Evolutionary conservation across 1,139 yeast species (phyloP), one percentile per base, ranked within the genome.

Genomic region (Saccharomyces hybrid): DNA sequence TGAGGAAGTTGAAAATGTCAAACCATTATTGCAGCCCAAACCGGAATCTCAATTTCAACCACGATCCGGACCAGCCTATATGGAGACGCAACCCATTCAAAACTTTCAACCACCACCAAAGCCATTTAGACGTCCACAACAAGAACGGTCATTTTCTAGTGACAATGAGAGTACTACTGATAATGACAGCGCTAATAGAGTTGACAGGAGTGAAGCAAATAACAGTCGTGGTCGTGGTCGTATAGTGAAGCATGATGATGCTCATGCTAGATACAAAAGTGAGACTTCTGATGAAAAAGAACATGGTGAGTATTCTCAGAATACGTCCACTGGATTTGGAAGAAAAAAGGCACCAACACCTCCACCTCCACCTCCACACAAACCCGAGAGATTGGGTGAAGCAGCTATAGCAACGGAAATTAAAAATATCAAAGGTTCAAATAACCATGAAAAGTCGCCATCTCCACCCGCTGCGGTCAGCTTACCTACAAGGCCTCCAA

Each of bases 41-140:
- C 4, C 23, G 4, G 23, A 20, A 3, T 11, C 44, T 8, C 44
- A 4, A 38, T 16, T 16, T 8, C 44, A 38, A 20, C 6, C 44
- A 5, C 44, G 13, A 38, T 16, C 44, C 25, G 7, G 44, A 16
- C 11, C 25, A 38, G 44, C 7, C 2, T 6, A 2, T 6, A 44
- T 47, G 20, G 46, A 28, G 7, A 26, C 51, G 11, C 32, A 27
- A 2, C n/a, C 44, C 6, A 38, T 38, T 20, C 4, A 57, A 6
- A 46, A 54, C 8, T 56, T 61, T 27, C 61, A 60, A 16, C 62
- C 64, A 26, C 65, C 67, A n/a, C 62, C 67, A 34, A 55, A 57
- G 28, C 59, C 59, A 44, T 54, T 46, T 46, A 57, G 49, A 42
- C 53, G 25, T 9, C 11, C 44, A 38, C 44, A 16, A 20, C 3